Base-by-base conservation (phyloP, 2,329 filamentous ascomycete species). In the Exophiala xenobiotica region DNA sequence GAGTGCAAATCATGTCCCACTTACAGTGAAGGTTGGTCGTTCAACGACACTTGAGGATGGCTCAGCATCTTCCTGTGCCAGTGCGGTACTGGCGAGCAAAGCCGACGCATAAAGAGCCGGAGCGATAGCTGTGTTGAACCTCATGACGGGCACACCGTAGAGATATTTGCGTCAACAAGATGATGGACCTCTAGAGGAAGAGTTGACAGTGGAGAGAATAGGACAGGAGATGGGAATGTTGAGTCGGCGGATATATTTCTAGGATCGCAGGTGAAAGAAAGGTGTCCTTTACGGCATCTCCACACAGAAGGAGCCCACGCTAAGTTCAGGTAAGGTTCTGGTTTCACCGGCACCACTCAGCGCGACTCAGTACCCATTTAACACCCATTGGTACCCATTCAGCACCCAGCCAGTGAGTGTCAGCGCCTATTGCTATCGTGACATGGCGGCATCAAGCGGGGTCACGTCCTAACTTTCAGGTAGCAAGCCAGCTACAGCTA, bases 11-110 rank as follows among this genome's bases (percentile, higher is more conserved):
- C 12, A 11, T 23, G 6, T 18, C 23, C 48, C 56, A 79, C 90
- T 78, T 79, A 96, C 91, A 60, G 90, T 95, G 69, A 96, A 96
- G 51, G 83, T 88, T 40, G 92, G 87, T 64, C 89, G 82, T 68
- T 85, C 78, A 44, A 79, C 71, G 44, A 78, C 76, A 49, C 81
- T 77, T 16, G 83, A 74, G 23, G 67, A 70, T 60, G 69, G 70
- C 63, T 67, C 68, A 65, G 63, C 42, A 53, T 78, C 76, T 60
- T 87, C 83, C 60, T 87, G 86, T 59, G 84, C 82, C 61, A 84
- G 81, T 61, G 85, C 86, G 67, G 87, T 69, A 63, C 75, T 74
- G 64, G 77, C 73, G 62, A 90, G 72, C 65, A 87, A 83, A 66
- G 88, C 87, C 69, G 88, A 80, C 65, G 80, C 86, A 67, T 87